Base-by-base conservation (phyloP, 768 basidiomycete species). In the Mycena galopus region DNA sequence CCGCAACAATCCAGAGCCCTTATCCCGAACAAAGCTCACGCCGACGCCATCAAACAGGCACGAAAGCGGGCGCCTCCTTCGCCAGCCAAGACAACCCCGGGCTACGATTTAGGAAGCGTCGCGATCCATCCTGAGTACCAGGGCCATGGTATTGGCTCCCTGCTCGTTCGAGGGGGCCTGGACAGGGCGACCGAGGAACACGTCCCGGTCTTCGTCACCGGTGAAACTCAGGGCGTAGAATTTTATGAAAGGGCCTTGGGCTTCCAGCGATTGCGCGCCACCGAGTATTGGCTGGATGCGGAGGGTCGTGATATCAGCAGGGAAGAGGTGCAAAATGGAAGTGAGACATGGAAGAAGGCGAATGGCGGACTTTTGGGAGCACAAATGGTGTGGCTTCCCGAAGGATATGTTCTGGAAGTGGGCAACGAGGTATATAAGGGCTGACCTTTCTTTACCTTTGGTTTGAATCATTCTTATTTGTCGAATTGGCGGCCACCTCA, bases 31-130 rank as follows among this genome's bases (percentile, higher is more conserved):
- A 16, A 21, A 11, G 44, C 39, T 21, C 61, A 50, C 16, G 23
- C 61, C 4, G 61, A 17, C 19, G 61, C 61, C 25, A 50, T 47
- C 16, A 63, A 63, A 33, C 42, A 29, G 11, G 61, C n/a, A 21
- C 61, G 61, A 16, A 32, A 29, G 29, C 44, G 19, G 30, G 8
- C 29, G 17, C 44, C 61, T 11, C 44, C 61, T 30, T 30, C 42
- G 5, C 61, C 61, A 4, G 29, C 11, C 11, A 14, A 25, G n/a
- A 47, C 39, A 30, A 63, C 61, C 2, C 29, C 61, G 6, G 30
- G 61, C 32, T 63, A 63, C n/a, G 61, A 63, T 17, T 44, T 63
- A 10, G 44, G 61, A 8, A 6, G 61, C 42, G 44, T 63, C 9
- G 61, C 61, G 12, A n/a, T 57, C 30, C 55, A 57, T 51, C 55